Base-by-base conservation (phyloP, 1,139 yeast genomes). In the Kluyveromyces sp. region DNA sequence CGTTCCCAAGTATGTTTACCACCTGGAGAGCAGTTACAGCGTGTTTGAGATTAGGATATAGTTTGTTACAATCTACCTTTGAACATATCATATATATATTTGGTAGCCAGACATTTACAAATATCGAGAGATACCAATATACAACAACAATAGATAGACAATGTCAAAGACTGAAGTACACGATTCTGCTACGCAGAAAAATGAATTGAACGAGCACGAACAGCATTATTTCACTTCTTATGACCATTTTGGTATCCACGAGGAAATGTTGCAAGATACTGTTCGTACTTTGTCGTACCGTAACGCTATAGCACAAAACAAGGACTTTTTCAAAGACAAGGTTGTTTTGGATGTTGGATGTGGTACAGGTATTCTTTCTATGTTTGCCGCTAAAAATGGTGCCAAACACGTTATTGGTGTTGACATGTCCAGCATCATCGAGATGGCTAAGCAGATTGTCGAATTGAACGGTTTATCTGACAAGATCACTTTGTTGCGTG, bases 311-410 rank as follows among this genome's bases (percentile, higher is more conserved):
- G 81, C 81, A 70, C 89, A 88, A 67, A 94, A 94, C 72, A 84
- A 85, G 64, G 84, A 83, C 59, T 71, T 88, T 52, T 92, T 94
- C 73, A 87, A 89, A 66, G 97, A 79, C 68, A 94, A 92, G 73
- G 72, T 89, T 51, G 99, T 94, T n/a, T 74, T 94, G 52, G 99
- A 94, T 70, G 98, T 94, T 52, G 98, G 98, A 41, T 92, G 97
- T 69, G 98, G 98, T 58, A 92, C 97, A 8, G 98, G 98, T 56
- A 88, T 92, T 58, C 73, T 92, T 56, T 89, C 97, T 27, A 87
- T 92, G 96, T 92, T 92, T 74, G 97, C 97, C n/a, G 96, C 90
- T 44, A 83, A 84, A 63, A 94, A 97, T 25, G 98, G 97, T 54
- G 97, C 97, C 54, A 88, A 88, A 67, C 97, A 89, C 64, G 97